A percentile compares a stretch with the other conserved stretches of the same genome.
These are phyloP conservation scores for Mitragyna speciosa DNA, from an alignment of 257 asterid genomes.

Conservation along the genomic window DNA sequence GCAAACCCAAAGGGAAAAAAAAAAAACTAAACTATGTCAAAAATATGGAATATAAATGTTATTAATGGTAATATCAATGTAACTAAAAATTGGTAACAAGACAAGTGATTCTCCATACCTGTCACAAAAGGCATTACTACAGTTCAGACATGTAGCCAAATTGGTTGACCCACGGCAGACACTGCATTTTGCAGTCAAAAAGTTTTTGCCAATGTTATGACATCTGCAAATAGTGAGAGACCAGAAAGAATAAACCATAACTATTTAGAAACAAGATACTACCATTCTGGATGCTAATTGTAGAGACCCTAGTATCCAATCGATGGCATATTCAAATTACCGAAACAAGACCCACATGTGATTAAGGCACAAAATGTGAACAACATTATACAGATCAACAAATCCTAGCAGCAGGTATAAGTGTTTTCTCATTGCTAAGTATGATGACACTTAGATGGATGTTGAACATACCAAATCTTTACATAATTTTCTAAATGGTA, in stretches of 20 bases:
- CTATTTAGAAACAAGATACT: not conserved
- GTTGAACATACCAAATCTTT: not conserved
- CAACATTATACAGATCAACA: not conserved
- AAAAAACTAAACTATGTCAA: not conserved
- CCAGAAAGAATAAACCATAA: slow-evolving; percentile 5
- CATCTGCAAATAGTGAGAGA: slow-evolving; percentile 50
- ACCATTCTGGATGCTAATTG: not conserved
- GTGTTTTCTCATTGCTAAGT: not conserved
- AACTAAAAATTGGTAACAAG: not conserved
- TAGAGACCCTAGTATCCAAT: not conserved
- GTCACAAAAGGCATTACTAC: slow-evolving; percentile 73
- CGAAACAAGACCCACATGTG: not conserved
- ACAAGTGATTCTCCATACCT: slow-evolving; percentile 41
- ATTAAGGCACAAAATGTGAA: not conserved
- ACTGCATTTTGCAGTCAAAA: slow-evolving; percentile 61
- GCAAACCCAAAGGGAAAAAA: not conserved
- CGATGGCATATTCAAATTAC: not conserved
- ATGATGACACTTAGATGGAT: not conserved
- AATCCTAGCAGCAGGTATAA: not conserved
- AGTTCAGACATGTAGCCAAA: slow-evolving; percentile 67
- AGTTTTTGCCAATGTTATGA: slow-evolving; percentile 54
- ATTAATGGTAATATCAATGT: not conserved
- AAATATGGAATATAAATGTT: not conserved
- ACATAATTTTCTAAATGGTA: not conserved
- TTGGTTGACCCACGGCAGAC: slow-evolving; percentile 59